Evolutionary conservation across 768 basidiomycete species (phyloP).

Genomic region (Xerocomus brunneocitrinus): DNA sequence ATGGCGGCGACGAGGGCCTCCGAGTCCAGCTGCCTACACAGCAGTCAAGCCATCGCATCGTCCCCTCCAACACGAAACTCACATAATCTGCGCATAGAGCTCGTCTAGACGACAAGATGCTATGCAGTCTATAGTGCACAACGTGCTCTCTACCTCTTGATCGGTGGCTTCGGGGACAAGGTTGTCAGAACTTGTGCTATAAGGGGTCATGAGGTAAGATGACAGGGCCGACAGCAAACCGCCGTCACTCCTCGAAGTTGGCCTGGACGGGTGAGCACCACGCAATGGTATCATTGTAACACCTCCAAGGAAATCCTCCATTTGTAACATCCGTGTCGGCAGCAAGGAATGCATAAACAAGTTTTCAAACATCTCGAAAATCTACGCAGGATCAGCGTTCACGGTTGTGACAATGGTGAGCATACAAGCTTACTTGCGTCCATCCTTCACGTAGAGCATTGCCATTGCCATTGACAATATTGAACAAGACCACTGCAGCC

Average conservation of each 20-base stretch:
- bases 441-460: constrained; percentile 93
- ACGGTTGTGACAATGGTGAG: background rate
- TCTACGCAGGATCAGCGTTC: constrained; percentile 40
- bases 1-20: constrained; percentile 82
- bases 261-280: constrained; percentile 60
- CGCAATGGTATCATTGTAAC: constrained; percentile 88
- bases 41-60: constrained; percentile 6
- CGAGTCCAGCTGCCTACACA: constrained; percentile 63
- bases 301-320: constrained; percentile 98
- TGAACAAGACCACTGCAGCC: constrained; percentile 95
- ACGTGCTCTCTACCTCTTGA: constrained; percentile 86
- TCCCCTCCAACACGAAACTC: constrained; percentile 29
- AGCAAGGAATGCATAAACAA: constrained; percentile 91
- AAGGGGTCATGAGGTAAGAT: constrained; percentile 95
- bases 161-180: constrained; percentile 86
- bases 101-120: constrained; percentile 91
- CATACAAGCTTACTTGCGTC: constrained; percentile 59
- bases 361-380: constrained; percentile 98
- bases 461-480: constrained; percentile 95
- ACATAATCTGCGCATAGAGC: constrained; percentile 92
- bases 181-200: constrained; percentile 67
- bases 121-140: constrained; percentile 94
- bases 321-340: constrained; percentile 86
- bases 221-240: constrained; percentile 91
- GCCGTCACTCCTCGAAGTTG: constrained; percentile 69